Conservation (phyloP, 1,139 yeast genomes). For the Hansenula anomala region DNA sequence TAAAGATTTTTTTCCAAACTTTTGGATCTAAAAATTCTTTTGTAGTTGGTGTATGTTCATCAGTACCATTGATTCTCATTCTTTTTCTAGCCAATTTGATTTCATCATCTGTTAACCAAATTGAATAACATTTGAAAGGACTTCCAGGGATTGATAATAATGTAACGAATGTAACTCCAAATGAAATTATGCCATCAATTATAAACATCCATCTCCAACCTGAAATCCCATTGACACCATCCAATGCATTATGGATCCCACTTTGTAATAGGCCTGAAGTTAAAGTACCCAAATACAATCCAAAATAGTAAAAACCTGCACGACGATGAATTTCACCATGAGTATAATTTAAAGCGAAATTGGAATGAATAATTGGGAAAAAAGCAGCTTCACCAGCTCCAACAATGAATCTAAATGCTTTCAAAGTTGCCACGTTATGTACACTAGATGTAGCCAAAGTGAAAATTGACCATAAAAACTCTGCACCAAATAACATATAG, state of each 20-base stretch:
- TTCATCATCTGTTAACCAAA: slow-evolving; percentile 53
- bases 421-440: slow-evolving; percentile 34
- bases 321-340: slow-evolving; percentile 55
- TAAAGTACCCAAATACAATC: slow-evolving; percentile 54
- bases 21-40: slow-evolving; percentile 24
- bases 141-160: slow-evolving; percentile 65
- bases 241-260: slow-evolving; percentile 43
- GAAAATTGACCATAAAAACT: slow-evolving; percentile 50
- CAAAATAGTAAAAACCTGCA: slow-evolving; percentile 55
- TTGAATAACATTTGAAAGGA: slow-evolving; percentile 55
- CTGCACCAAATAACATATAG: too few species aligned
- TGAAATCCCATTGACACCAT: slow-evolving; percentile 43
- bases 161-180: slow-evolving; percentile 59
- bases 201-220: slow-evolving; percentile 78
- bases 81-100: slow-evolving; percentile 52
- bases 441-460: slow-evolving; percentile 42
- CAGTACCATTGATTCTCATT: slow-evolving; percentile 36
- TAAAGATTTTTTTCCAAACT: slow-evolving; percentile 40
- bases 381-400: slow-evolving; percentile 61
- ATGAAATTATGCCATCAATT: slow-evolving; percentile 58
- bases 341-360: slow-evolving; percentile 60
- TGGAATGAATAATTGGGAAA: slow-evolving; percentile 56
- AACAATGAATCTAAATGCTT: slow-evolving; percentile 48
- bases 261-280: slow-evolving; percentile 63
- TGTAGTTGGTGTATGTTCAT: slow-evolving; percentile 17